Evolutionary conservation across 2,329 filamentous ascomycete genomes (phyloP), one percentile per base, ranked within the genome.

Genomic region (Fonsecaea multimorphosa): DNA sequence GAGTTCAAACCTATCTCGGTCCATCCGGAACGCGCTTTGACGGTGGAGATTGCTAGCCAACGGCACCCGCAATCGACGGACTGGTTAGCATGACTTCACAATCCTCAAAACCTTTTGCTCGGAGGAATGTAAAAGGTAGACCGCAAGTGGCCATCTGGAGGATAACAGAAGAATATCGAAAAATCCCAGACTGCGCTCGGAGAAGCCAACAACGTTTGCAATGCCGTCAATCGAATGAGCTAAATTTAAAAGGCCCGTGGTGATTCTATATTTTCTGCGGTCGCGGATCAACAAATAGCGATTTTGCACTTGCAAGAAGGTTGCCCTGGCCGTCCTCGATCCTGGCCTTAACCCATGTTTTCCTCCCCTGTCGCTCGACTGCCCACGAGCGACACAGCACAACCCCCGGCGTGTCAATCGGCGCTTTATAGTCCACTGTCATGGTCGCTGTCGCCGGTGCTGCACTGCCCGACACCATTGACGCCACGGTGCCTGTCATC

Each of bases 361-460:
- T 69, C 58, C 67, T 56, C 19, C 67, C 65, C 58, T 58, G 38
- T 38, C 32, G 59, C 32, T 67, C 65, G 12, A 67, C 59, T 2
- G 61, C 36, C 67, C 67, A 69, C 12, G 40, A 55, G 2, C 67
- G 61, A 58, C 56, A 57, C 5, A 69, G 52, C 19, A 69, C 34
- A 4, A 69, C 59, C 6, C 65, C 65, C 2, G 67, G 67, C 46
- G 67, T 69, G 27, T 64, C 58, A 27, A 69, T 64, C 3, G 67
- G 61, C 14, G 65, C 65, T 32, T 63, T 67, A 24, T 69, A 69
- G 53, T 69, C 67, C 54, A 69, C 62, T 4, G 65, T 67, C 62
- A 69, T 65, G 6, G 65, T 69, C 4, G 67, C 67, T 9, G 67
- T 69, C 14, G 67, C 65, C 19, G 67, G 67, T 22, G 67, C 65